Percentiles rank a stretch among this genome's conserved stretches.
phyloP scores from a whole-genome alignment of 176 grass and related monocot genomes.

The Raddia guianensis region DNA sequence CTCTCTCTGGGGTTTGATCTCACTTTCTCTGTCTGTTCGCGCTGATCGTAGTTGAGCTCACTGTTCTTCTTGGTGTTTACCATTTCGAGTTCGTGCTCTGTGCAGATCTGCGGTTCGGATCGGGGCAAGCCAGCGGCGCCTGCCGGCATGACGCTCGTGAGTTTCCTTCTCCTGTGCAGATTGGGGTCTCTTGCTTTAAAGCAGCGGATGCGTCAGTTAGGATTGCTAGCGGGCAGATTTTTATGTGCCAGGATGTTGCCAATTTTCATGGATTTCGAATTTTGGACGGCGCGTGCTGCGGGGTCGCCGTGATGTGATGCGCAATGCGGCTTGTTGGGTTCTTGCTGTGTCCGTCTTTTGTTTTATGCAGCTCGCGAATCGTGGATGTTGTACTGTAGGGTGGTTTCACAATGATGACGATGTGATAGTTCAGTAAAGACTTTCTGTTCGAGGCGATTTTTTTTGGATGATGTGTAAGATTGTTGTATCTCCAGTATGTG shows the following conservation, averaged over 20 bases:
- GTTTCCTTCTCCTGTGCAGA: neutral
- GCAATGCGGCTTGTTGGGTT: neutral
- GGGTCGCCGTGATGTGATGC: neutral
- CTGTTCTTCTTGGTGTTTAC: neutral
- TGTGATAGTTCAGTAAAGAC: neutral
- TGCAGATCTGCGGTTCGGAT: slow-evolving; percentile 43
- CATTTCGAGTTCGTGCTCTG: neutral
- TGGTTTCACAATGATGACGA: neutral
- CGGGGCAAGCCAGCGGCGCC: slow-evolving; percentile 14
- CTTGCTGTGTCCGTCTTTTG: neutral
- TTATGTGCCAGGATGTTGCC: neutral
- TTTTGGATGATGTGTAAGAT: neutral
- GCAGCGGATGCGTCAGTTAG: neutral
- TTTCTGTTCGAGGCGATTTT: neutral
- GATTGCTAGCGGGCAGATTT: neutral
- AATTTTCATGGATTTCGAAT: neutral
- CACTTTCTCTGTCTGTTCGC: neutral
- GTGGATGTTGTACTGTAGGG: neutral
- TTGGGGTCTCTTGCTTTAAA: neutral
- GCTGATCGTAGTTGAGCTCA: neutral
- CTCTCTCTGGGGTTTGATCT: neutral
- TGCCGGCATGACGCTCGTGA: slow-evolving; percentile 51
- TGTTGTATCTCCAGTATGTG: neutral
- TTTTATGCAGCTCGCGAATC: neutral
- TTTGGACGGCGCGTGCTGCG: neutral